phyloP scores from a whole-genome alignment of 257 asterid genomes.

The Solanum chiquidenum region DNA sequence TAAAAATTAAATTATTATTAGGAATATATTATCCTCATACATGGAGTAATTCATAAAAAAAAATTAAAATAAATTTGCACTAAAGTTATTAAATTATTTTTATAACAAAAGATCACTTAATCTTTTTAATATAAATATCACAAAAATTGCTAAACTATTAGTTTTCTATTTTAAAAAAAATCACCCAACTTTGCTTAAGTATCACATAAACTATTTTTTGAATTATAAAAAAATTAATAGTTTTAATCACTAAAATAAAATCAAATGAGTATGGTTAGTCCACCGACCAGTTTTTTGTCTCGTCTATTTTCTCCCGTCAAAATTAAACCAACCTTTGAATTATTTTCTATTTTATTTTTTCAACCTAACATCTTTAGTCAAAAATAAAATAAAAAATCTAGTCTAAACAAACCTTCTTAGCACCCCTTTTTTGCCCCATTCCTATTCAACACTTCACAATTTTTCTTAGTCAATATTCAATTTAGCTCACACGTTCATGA shows the following conservation, averaged over 20 bases:
- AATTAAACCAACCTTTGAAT: conserved; percentile 3
- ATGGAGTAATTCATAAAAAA: neutral
- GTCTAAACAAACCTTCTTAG: neutral
- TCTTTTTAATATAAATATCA: neutral
- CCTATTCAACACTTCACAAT: conserved; percentile 1
- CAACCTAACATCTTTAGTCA: neutral
- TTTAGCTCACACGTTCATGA: neutral
- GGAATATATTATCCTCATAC: neutral
- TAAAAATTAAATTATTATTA: no score
- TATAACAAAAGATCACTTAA: no score
- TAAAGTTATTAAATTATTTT: no score
- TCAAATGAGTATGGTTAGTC: neutral
- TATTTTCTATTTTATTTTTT: conserved; percentile 1
- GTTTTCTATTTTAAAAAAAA: no score
- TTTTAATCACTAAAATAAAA: neutral
- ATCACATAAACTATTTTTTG: neutral
- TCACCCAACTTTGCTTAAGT: neutral
- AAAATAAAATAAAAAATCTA: neutral
- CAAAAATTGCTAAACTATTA: neutral
- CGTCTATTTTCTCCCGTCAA: neutral
- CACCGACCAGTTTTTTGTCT: neutral
- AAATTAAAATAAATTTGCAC: neutral
- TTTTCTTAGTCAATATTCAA: conserved; percentile 34
- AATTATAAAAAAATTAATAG: neutral
- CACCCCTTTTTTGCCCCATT: neutral